Evolutionary conservation across 2,329 filamentous ascomycete species (phyloP), one percentile per base, ranked within the genome.

Genomic region (Torrubiella hemipterigena): DNA sequence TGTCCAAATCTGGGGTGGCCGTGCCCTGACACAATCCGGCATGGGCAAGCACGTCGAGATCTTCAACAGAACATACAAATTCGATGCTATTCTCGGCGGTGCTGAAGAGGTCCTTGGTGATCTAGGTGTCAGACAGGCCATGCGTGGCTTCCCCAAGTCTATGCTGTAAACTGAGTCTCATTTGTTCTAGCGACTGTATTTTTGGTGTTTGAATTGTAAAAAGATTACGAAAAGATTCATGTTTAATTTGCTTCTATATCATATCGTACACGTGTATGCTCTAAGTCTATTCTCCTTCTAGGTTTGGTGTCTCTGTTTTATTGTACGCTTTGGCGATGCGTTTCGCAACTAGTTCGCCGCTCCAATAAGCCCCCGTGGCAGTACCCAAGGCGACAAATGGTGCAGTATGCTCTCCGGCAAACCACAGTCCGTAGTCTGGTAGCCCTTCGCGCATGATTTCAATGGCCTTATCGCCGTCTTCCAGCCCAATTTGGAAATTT

Each of bases 381-480:
- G 87, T 95, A 0, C 87, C 89, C 38, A 95, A 54, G 9, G 82
- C 86, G 17, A 93, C 77, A 59, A 94, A 93, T 5, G 87, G 86
- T 33, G 84, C 79, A 15, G 85, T 93, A 56, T 94, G 86, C 56
- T 94, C 86, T 0, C 86, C 86, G 0, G 86, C 86, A 41, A 94
- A 65, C 86, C 86, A 94, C 7, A 94, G 49, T 0, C 81, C 76
- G 15, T 73, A 60, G 10, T 73, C 73, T 1, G 76, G 77, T 41
- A 81, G 43, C 1, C 78, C 77, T 24, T 67, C 56, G 3, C 75
- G 60, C 55, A 84, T 69, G 4, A 51, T 55, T 29, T 78, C 69
- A 29, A 94, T 73, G 49, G 93, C 81, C 35, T 65, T 59, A 42
- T 87, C 82, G 1, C 77, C 83, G 6, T 73, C 61, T 41, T 73